Evolutionary conservation across 108 stramenopile species (phyloP), one percentile per base, ranked within the genome.

Genomic region (Aurantiochytrium sp.): DNA sequence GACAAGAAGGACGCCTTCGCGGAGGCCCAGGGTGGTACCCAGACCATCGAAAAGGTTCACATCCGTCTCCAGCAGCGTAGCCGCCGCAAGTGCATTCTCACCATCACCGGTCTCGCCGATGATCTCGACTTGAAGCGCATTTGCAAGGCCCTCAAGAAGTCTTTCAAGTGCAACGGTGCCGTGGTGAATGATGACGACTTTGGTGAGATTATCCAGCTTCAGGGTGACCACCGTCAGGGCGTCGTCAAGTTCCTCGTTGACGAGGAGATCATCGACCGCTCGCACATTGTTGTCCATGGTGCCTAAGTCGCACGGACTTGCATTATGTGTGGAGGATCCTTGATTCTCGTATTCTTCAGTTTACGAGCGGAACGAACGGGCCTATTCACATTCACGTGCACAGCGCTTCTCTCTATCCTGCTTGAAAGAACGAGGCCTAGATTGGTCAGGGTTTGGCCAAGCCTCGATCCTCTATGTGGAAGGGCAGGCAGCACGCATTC

Each of bases 141-240:
- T 92, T 97, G 97, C 93, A 98, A 98, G 92, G 98, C 98, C 49
- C 96, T 99, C 92, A 99, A 98, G 94, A 99, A 99, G 94, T 98
- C 97, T 92, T 98, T 98, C 93, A 93, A 92, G 73, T 99, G 99
- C 91, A 99, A 99, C 93, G 99, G 99, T 25, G 97, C 97, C 90
- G 97, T 99, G 19, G 96, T 96, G 87, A 96, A 96, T 59, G 99
- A 98, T 89, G 94, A 96, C 87, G 97, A 97, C 44, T 92, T 92
- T 21, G 97, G 97, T 29, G 98, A 99, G 90, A 96, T 99, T 87
- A 98, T 99, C 93, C 99, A 99, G 89, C 91, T 99, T 59, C 95
- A 95, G 72, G 99, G 99, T 53, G 99, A 99, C 93, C 99, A 99
- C 90, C 91, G 99, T 91, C 97, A 96, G 42, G 98, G 98, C 92